Evolutionary conservation across 2,329 filamentous ascomycete genomes (phyloP).

Genomic region (Diaporthe sp.): DNA sequence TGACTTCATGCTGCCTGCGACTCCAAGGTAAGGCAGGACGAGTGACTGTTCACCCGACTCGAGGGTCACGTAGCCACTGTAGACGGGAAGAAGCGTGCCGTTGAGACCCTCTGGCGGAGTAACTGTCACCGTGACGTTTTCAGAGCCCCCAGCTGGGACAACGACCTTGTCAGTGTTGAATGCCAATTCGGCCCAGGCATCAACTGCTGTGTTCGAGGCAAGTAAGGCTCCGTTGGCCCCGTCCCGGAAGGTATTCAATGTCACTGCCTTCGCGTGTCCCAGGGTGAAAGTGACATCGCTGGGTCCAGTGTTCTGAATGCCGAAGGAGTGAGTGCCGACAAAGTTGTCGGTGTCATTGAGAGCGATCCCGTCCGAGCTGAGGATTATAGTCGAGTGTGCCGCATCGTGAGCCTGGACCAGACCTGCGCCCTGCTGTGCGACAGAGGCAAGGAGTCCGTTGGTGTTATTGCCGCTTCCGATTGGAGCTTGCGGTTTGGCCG

Average conservation of each 20-base stretch:
- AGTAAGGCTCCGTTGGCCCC: slow-evolving; percentile 9
- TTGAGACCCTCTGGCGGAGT: slow-evolving; percentile 42
- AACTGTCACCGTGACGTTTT: slow-evolving; percentile 41
- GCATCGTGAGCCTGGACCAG: slow-evolving; percentile 21
- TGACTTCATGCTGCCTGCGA: slow-evolving; percentile 42
- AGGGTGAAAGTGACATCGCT: slow-evolving; percentile 2
- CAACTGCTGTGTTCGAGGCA: slow-evolving; percentile 30
- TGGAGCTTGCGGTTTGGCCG: slow-evolving; percentile 21
- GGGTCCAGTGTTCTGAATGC: slow-evolving; percentile 8
- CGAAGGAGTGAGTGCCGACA: not conserved
- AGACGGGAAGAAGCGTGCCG: slow-evolving; percentile 47
- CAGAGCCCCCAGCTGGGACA: slow-evolving; percentile 39
- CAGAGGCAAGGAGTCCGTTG: slow-evolving; percentile 6
- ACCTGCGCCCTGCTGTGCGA: slow-evolving; percentile 23
- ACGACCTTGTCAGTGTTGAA: slow-evolving; percentile 39
- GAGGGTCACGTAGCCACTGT: slow-evolving; percentile 54
- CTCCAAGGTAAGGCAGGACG: slow-evolving; percentile 51
- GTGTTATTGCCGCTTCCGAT: not conserved
- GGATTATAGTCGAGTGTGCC: not conserved
- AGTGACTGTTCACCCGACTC: slow-evolving; percentile 49
- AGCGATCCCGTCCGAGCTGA: not conserved
- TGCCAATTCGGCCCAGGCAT: slow-evolving; percentile 32
- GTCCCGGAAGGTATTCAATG: slow-evolving; percentile 2
- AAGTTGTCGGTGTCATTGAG: slow-evolving; percentile 25
- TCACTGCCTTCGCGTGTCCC: not conserved